Percentiles rank a stretch among this genome's conserved stretches.
Conservation (phyloP, 768 basidiomycete genomes). For the Boletus reticuloceps region DNA sequence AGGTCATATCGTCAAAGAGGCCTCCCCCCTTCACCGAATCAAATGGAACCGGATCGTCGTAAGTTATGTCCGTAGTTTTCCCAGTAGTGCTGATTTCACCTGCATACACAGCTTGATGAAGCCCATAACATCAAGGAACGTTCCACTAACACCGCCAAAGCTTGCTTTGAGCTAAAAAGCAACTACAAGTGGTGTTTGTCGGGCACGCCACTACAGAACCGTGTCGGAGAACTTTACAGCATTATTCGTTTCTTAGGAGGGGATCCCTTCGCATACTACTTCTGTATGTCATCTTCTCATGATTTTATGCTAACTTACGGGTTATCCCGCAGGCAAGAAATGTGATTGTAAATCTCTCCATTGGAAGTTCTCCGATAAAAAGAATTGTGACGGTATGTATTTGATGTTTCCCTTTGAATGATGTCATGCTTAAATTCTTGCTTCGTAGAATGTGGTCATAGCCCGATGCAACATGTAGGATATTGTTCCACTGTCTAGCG, state of each 20-base stretch:
- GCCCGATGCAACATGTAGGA: constrained; percentile 77
- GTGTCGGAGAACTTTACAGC: constrained; percentile 98
- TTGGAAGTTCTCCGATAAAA: constrained; percentile 87
- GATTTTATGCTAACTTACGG: not conserved
- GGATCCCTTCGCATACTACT: constrained; percentile 89
- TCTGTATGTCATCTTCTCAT: constrained; percentile 52
- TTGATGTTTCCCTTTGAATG: not conserved
- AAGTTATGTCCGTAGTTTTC: constrained; percentile 24
- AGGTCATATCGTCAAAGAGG: constrained; percentile 80
- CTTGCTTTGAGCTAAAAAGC: constrained; percentile 85
- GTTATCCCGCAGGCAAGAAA: constrained; percentile 58
- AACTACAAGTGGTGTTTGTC: constrained; percentile 93
- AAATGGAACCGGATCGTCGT: constrained; percentile 83
- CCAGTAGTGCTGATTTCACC: not conserved
- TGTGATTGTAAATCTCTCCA: constrained; percentile 95
- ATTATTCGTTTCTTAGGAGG: constrained; percentile 90
- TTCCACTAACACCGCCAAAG: constrained; percentile 91
- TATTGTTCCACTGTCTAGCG: not conserved
- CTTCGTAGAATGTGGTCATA: constrained; percentile 73
- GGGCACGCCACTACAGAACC: constrained; percentile 94
- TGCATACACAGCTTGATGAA: constrained; percentile 69
- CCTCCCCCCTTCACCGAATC: constrained; percentile 79
- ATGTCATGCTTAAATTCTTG: not conserved
- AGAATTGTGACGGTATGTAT: constrained; percentile 72
- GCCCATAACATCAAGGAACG: constrained; percentile 99